These are phyloP conservation scores for Otatea glauca DNA, from an alignment of 176 grass and related monocot genomes.

Conservation along the genomic window DNA sequence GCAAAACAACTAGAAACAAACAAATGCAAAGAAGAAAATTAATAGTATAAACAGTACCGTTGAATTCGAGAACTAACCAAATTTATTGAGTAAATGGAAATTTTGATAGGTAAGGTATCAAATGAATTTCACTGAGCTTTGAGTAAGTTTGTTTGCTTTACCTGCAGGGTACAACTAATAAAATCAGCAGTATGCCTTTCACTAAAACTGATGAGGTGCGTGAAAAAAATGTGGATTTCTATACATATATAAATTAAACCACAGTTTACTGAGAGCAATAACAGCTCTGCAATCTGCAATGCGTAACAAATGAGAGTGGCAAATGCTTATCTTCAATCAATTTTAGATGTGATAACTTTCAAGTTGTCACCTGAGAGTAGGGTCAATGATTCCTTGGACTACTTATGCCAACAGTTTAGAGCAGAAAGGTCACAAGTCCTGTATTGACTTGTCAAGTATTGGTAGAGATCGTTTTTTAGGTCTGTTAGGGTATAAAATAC, in stretches of 20 bases:
- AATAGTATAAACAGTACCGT: background rate
- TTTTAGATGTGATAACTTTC: too few species aligned
- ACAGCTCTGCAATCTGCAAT: background rate
- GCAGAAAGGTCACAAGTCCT: background rate
- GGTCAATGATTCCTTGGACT: background rate
- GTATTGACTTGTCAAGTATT: background rate
- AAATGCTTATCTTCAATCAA: background rate
- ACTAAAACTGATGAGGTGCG: background rate
- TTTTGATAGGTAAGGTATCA: background rate
- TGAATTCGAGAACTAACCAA: background rate
- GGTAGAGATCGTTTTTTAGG: background rate
- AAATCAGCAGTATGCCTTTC: background rate
- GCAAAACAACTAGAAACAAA: background rate
- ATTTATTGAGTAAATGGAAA: background rate
- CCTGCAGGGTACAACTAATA: background rate
- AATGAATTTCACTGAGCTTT: background rate
- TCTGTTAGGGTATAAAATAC: constrained; percentile 1
- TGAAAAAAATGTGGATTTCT: background rate
- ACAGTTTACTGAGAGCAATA: background rate
- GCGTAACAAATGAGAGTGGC: background rate
- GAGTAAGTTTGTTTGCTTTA: background rate
- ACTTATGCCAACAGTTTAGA: background rate
- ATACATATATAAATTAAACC: background rate
- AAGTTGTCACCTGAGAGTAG: background rate
- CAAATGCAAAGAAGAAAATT: background rate